Percentiles rank a stretch among this genome's conserved stretches.
These are phyloP conservation scores for Botrytis byssoidea DNA, from an alignment of 2,329 filamentous ascomycete genomes.

Conservation along the genomic window DNA sequence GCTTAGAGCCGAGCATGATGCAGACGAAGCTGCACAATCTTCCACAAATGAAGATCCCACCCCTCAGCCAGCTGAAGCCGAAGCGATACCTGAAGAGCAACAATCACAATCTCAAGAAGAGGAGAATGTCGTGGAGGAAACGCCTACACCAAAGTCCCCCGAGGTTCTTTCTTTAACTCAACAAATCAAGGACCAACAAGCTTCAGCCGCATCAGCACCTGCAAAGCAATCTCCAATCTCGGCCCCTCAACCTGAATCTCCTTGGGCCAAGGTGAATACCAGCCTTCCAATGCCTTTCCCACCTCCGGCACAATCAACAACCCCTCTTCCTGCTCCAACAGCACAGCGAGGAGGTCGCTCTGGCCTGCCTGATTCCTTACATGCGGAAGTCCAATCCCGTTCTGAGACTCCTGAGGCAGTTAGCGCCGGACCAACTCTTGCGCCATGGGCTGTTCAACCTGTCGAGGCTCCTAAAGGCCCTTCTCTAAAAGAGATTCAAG, in stretches of 20 bases:
- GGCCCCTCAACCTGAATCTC: conserved; percentile 45
- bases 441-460: conserved; percentile 91
- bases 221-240: conserved; percentile 56
- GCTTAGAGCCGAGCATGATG: conserved; percentile 70
- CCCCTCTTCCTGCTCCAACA: conserved; percentile 82
- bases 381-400: conserved; percentile 65
- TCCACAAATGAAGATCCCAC: conserved; percentile 35
- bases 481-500: conserved; percentile 94
- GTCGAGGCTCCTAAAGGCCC: conserved; percentile 76
- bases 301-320: conserved; percentile 66
- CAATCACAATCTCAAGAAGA: conserved; percentile 20
- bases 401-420: conserved; percentile 70
- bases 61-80: conserved; percentile 31
- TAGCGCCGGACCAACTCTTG: conserved; percentile 62
- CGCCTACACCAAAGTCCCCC: conserved; percentile 37
- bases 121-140: conserved; percentile 23
- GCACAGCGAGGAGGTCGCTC: conserved; percentile 82
- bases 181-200: conserved; percentile 67
- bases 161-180: conserved; percentile 72
- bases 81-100: conserved; percentile 27
- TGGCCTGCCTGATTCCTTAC: conserved; percentile 73
- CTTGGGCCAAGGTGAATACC: conserved; percentile 58
- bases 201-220: conserved; percentile 41
- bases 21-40: conserved; percentile 42
- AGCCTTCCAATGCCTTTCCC: conserved; percentile 76